A percentile compares a stretch with the other conserved stretches of the same genome.
phyloP scores from a whole-genome alignment of 306 rosid species.

The Boehmeria nivea region DNA sequence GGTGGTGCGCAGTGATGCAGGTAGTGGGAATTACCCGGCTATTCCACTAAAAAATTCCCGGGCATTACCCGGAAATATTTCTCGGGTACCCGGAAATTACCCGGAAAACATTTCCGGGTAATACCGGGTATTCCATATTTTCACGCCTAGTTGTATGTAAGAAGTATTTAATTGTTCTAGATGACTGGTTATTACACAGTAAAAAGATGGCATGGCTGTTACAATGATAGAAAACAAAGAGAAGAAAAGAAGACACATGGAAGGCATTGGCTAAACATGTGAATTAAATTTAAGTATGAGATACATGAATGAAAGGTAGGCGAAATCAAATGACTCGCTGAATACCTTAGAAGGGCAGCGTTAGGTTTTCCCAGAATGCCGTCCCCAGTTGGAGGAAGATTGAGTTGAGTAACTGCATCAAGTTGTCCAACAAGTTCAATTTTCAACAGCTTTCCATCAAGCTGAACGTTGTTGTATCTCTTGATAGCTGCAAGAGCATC shows the following conservation, averaged over 20 bases:
- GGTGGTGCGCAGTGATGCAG: too few species aligned
- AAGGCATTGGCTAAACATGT: neutral
- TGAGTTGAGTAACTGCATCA: constrained; percentile 17
- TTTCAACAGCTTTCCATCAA: constrained; percentile 54
- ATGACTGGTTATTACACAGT: too few species aligned
- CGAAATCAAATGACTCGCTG: constrained; percentile 1
- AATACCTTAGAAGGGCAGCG: constrained; percentile 28
- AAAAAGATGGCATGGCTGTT: too few species aligned
- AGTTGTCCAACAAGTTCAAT: constrained; percentile 60
- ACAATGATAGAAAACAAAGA: neutral
- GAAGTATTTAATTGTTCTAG: too few species aligned
- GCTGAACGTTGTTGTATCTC: constrained; percentile 45
- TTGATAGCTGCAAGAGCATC: constrained; percentile 57
- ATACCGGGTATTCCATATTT: too few species aligned
- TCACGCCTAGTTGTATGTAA: too few species aligned
- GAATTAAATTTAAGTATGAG: neutral
- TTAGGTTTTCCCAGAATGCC: constrained; percentile 29
- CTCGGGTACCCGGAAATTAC: too few species aligned
- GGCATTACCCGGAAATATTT: too few species aligned
- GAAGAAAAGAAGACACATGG: too few species aligned
- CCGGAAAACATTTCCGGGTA: too few species aligned
- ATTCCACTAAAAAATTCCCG: too few species aligned
- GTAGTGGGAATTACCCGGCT: too few species aligned
- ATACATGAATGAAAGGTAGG: neutral
- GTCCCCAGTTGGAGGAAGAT: constrained; percentile 10